Evolutionary conservation across 1,284 basidiomycete species (phyloP).

Genomic region (Earliella scabrosa): DNA sequence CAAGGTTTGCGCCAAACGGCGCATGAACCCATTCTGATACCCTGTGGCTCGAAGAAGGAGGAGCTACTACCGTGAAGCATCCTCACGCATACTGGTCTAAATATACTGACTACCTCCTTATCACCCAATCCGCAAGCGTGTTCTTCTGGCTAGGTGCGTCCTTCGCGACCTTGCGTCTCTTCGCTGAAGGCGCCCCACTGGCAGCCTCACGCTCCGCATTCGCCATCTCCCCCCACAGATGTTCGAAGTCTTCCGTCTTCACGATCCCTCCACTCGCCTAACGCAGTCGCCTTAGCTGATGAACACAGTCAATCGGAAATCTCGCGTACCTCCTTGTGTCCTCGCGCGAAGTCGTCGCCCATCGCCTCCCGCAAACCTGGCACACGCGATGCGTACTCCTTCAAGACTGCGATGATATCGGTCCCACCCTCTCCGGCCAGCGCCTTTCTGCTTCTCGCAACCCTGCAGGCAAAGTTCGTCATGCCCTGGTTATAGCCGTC

Average conservation of each 20-base stretch:
- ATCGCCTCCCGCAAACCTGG: slow-evolving; percentile 32
- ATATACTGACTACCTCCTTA: no score
- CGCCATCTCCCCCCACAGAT: slow-evolving; percentile 32
- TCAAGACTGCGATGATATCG: slow-evolving; percentile 34
- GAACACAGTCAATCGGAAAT: background rate
- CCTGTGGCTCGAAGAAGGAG: no score
- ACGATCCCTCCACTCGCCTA: slow-evolving; percentile 40
- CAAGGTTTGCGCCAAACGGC: no score
- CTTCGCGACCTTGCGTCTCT: slow-evolving; percentile 1
- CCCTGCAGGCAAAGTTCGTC: slow-evolving; percentile 37
- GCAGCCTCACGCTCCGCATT: slow-evolving; percentile 6
- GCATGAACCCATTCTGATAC: no score
- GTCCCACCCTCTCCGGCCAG: slow-evolving; percentile 15
- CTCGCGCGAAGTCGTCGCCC: slow-evolving; percentile 39
- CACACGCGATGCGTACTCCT: slow-evolving; percentile 31
- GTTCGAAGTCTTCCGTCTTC: slow-evolving; percentile 30
- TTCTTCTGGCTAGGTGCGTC: slow-evolving; percentile 23
- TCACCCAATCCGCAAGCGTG: slow-evolving; percentile 31
- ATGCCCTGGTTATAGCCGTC: slow-evolving; percentile 33
- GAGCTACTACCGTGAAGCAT: no score
- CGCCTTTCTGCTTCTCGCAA: slow-evolving; percentile 17
- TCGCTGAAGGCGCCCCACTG: background rate
- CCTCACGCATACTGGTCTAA: no score
- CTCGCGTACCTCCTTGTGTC: slow-evolving; percentile 30
- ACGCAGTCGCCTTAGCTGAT: no score